phyloP scores from a whole-genome alignment of 495 filamentous ascomycete genomes.

The Bathelium albidoporum region DNA sequence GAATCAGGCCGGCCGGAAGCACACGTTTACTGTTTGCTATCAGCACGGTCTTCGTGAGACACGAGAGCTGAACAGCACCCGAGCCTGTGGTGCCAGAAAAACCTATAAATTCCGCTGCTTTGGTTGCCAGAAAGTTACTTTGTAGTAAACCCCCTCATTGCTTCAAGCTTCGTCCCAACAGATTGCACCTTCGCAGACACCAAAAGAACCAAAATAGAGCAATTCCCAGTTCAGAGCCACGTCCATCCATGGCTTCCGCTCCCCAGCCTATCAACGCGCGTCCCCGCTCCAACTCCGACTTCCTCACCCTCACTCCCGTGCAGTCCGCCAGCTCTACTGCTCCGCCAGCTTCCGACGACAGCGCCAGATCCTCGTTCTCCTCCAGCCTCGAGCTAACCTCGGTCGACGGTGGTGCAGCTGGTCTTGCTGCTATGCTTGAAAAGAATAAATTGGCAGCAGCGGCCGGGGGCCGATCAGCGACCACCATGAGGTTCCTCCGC shows the following conservation, averaged over 20 bases:
- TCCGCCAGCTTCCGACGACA: constrained; percentile 10
- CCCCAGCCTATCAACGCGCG: background rate
- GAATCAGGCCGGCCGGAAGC: background rate
- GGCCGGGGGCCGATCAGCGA: constrained; percentile 6
- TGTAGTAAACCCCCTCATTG: background rate
- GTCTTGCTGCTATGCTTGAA: background rate
- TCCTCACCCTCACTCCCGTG: constrained; percentile 18
- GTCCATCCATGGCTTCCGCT: constrained; percentile 5
- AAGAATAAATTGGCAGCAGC: constrained; percentile 9
- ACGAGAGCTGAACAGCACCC: background rate
- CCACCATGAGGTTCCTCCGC: constrained; percentile 15
- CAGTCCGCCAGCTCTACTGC: constrained; percentile 11
- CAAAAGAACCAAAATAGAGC: background rate
- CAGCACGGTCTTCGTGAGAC: background rate
- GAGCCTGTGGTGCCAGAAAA: background rate
- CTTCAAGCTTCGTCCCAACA: background rate
- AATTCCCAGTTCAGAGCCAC: background rate
- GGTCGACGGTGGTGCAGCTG: background rate
- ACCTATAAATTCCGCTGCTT: background rate
- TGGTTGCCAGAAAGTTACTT: background rate
- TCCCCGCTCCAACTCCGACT: constrained; percentile 5
- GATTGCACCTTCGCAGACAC: background rate
- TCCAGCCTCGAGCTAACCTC: constrained; percentile 5
- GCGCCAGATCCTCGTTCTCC: background rate
- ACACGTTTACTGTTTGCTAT: background rate